Percentiles rank a stretch among this genome's conserved stretches.
phyloP scores from a whole-genome alignment of 345 rosid species.

The Iberis pinnata region DNA sequence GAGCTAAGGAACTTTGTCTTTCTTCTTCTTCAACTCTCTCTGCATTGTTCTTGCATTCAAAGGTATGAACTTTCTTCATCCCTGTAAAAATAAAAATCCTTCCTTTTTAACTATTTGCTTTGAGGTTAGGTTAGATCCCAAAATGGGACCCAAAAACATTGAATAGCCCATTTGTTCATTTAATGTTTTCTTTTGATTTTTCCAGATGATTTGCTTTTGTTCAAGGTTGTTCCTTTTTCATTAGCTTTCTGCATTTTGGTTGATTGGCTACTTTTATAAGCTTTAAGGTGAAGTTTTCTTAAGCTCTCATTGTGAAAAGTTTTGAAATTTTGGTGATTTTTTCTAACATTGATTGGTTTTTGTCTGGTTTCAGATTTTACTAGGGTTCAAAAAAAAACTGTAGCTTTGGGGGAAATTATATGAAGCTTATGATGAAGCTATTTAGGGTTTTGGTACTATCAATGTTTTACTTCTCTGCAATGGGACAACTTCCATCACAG shows the following conservation, averaged over 20 bases:
- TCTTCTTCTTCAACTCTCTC: slow-evolving; percentile 25
- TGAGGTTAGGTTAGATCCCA: slow-evolving; percentile 32
- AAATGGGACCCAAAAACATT: slow-evolving; percentile 31
- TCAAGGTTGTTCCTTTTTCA: slow-evolving; percentile 26
- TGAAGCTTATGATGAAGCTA: slow-evolving; percentile 43
- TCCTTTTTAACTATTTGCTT: slow-evolving; percentile 21
- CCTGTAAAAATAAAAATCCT: slow-evolving; percentile 33
- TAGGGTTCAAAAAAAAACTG: slow-evolving; percentile 12
- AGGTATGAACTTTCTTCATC: slow-evolving; percentile 24
- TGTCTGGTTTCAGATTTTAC: slow-evolving; percentile 24
- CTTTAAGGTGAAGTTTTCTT: slow-evolving; percentile 16
- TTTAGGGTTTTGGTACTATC: slow-evolving; percentile 41
- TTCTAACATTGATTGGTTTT: neutral
- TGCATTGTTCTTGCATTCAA: slow-evolving; percentile 39
- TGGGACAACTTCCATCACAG: slow-evolving; percentile 95
- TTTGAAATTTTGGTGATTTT: too few species aligned
- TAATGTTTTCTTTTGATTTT: slow-evolving; percentile 28
- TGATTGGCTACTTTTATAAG: slow-evolving; percentile 13
- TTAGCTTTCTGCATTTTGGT: slow-evolving; percentile 19
- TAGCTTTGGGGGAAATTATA: slow-evolving; percentile 5
- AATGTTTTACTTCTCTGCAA: slow-evolving; percentile 39
- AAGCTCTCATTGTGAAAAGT: too few species aligned
- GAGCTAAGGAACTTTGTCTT: slow-evolving; percentile 29
- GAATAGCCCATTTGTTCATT: slow-evolving; percentile 33
- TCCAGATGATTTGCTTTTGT: slow-evolving; percentile 28